Evolutionary conservation across 495 filamentous ascomycete species (phyloP).

Genomic region (Parachaetomium inaequale): DNA sequence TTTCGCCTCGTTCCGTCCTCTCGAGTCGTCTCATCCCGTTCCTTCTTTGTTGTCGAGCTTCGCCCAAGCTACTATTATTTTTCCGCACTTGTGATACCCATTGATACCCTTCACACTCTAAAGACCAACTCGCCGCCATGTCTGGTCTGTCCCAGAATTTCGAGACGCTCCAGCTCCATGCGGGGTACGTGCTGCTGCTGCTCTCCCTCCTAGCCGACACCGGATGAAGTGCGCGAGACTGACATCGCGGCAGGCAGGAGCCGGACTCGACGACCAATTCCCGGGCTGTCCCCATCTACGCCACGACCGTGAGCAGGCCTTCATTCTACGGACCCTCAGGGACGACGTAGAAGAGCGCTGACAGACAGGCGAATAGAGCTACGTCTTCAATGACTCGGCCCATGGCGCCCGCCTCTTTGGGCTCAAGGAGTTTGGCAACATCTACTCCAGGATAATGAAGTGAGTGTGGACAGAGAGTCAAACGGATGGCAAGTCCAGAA

Average conservation of each 20-base stretch:
- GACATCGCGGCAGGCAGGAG: conserved; percentile 58
- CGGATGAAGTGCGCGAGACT: conserved; percentile 12
- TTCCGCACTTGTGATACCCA: conserved; percentile 9
- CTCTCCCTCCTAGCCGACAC: neutral
- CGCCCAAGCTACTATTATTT: neutral
- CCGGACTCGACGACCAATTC: conserved; percentile 84
- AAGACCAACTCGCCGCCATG: conserved; percentile 24
- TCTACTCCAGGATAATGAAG: conserved; percentile 98
- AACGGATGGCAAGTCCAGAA: neutral
- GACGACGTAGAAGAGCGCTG: neutral
- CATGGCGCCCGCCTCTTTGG: conserved; percentile 95
- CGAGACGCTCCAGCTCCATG: conserved; percentile 95
- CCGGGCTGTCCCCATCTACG: conserved; percentile 94
- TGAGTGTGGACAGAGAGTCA: conserved; percentile 29
- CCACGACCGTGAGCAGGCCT: conserved; percentile 63
- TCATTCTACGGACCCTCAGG: neutral
- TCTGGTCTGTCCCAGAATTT: conserved; percentile 56
- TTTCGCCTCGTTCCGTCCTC: neutral
- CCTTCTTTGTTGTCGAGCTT: conserved; percentile 11
- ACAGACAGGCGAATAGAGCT: conserved; percentile 59
- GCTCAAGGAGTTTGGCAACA: conserved; percentile 97
- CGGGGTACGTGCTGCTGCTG: conserved; percentile 59
- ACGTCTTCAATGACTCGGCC: conserved; percentile 91
- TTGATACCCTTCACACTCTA: conserved; percentile 9
- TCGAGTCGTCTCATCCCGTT: neutral